Percentiles rank a stretch among this genome's conserved stretches.
Conservation (phyloP, 2,329 filamentous ascomycete species). For the Keithomyces neogunnii region DNA sequence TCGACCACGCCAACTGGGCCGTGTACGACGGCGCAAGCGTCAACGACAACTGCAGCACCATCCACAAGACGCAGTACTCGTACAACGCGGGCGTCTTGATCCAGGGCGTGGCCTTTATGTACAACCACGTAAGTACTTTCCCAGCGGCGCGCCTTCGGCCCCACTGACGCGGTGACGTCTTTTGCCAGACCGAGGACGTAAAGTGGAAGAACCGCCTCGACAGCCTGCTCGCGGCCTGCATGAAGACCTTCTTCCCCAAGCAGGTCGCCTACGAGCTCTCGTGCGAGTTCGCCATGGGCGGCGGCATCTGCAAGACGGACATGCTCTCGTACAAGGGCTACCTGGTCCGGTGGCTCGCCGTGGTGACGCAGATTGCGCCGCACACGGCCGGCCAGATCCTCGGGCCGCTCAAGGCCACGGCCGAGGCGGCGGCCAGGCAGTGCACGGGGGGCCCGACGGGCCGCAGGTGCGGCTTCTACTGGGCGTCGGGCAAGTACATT, state of each 20-base stretch:
- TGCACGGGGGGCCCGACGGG: slow-evolving; percentile 37
- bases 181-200: slow-evolving; percentile 14
- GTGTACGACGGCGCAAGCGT: slow-evolving; percentile 49
- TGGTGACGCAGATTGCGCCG: slow-evolving; percentile 40
- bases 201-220: slow-evolving; percentile 45
- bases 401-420: slow-evolving; percentile 36
- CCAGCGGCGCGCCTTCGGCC: too few relatives aligned
- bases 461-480: slow-evolving; percentile 39
- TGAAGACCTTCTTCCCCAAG: slow-evolving; percentile 40
- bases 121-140: slow-evolving; percentile 33
- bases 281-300: slow-evolving; percentile 33
- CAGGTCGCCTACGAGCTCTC: slow-evolving; percentile 52
- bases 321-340: slow-evolving; percentile 51
- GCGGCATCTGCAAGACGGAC: slow-evolving; percentile 44
- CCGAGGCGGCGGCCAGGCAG: slow-evolving; percentile 37
- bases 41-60: slow-evolving; percentile 38
- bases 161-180: neutral
- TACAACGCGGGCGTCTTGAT: slow-evolving; percentile 47
- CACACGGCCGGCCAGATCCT: slow-evolving; percentile 35
- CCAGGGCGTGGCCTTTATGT: slow-evolving; percentile 49
- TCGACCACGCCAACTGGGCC: slow-evolving; percentile 49
- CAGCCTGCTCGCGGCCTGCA: slow-evolving; percentile 37
- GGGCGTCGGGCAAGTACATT: slow-evolving; percentile 32
- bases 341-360: slow-evolving; percentile 41
- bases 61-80: slow-evolving; percentile 46